Evolutionary conservation across 768 basidiomycete genomes (phyloP).

Genomic region (Coprinellus aureogranulatus): DNA sequence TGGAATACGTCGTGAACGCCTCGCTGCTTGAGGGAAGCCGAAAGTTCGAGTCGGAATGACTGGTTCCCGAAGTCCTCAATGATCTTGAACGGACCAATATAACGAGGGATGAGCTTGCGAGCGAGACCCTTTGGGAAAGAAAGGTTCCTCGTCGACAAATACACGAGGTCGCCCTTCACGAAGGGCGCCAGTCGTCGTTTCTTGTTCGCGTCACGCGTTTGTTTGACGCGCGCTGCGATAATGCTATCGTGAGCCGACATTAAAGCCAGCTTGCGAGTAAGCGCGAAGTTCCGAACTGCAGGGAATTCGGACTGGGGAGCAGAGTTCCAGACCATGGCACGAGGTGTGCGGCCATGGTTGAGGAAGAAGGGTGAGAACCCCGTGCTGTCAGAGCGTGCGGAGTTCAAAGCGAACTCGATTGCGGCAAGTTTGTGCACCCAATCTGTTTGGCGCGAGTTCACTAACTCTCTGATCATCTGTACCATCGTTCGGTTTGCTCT

Average conservation of each 20-base stretch:
- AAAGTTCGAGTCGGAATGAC: conserved; percentile 5
- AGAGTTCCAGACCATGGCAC: conserved; percentile 9
- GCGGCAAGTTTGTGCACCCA: conserved; percentile 11
- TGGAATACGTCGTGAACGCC: conserved; percentile 35
- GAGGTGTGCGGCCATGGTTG: conserved; percentile 5
- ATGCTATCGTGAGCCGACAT: conserved; percentile 11
- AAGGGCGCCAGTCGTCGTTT: conserved; percentile 4
- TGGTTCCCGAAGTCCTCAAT: conserved; percentile 6
- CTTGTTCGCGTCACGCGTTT: conserved; percentile 2
- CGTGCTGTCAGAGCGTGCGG: conserved; percentile 2
- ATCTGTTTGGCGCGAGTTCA: conserved; percentile 1
- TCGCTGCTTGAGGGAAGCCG: conserved; percentile 13
- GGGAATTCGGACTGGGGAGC: conserved; percentile 1
- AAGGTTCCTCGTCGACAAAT: conserved; percentile 28
- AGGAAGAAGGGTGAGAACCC: conserved; percentile 8
- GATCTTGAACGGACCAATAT: conserved; percentile 12
- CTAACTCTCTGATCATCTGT: conserved; percentile 11
- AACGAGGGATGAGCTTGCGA: conserved; percentile 14
- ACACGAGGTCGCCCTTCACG: conserved; percentile 4
- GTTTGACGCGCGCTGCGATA: conserved; percentile 5
- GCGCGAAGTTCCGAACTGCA: conserved; percentile 4
- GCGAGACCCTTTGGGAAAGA: conserved; percentile 9
- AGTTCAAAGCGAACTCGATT: conserved; percentile 12
- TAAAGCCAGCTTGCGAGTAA: not conserved
- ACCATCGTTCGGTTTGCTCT: conserved; percentile 8